These are phyloP conservation scores for Pleurotus salmoneostramineus DNA, from an alignment of 768 basidiomycete genomes.

Conservation along the genomic window DNA sequence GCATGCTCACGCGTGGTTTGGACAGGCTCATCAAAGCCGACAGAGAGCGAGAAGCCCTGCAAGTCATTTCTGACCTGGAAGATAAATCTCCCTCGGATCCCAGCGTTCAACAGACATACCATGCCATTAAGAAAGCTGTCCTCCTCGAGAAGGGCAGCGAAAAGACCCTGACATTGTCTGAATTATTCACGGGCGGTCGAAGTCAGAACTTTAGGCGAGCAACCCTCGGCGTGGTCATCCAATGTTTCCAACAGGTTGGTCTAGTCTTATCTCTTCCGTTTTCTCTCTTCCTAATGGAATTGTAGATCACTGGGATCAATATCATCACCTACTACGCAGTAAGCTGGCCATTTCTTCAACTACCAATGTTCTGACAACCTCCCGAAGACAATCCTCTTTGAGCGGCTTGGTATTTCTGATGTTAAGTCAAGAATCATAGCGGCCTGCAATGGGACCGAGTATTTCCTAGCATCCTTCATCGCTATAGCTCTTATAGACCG, in stretches of 20 bases:
- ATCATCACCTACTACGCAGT: conserved; percentile 57
- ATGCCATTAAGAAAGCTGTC: conserved; percentile 51
- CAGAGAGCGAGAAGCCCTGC: conserved; percentile 49
- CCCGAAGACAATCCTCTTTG: conserved; percentile 48
- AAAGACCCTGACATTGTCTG: conserved; percentile 33
- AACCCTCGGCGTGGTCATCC: conserved; percentile 49
- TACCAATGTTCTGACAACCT: not conserved
- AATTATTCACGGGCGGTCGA: conserved; percentile 52
- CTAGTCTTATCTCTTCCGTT: not conserved
- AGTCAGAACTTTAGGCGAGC: conserved; percentile 61
- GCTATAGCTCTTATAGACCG: conserved; percentile 44
- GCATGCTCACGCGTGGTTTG: not conserved
- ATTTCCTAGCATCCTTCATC: conserved; percentile 42
- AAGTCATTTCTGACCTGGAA: conserved; percentile 61
- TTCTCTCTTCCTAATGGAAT: not conserved
- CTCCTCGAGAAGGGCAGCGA: conserved; percentile 29
- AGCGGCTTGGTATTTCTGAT: conserved; percentile 52
- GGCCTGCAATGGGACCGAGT: conserved; percentile 48
- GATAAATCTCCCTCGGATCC: conserved; percentile 44
- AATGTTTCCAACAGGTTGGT: conserved; percentile 58
- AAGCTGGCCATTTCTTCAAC: not conserved
- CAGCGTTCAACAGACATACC: conserved; percentile 45
- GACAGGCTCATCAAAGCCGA: conserved; percentile 53
- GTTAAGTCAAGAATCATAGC: conserved; percentile 44
- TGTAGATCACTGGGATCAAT: conserved; percentile 57